Conservation (phyloP, 345 rosid genomes). For the Trapa incisa region DNA sequence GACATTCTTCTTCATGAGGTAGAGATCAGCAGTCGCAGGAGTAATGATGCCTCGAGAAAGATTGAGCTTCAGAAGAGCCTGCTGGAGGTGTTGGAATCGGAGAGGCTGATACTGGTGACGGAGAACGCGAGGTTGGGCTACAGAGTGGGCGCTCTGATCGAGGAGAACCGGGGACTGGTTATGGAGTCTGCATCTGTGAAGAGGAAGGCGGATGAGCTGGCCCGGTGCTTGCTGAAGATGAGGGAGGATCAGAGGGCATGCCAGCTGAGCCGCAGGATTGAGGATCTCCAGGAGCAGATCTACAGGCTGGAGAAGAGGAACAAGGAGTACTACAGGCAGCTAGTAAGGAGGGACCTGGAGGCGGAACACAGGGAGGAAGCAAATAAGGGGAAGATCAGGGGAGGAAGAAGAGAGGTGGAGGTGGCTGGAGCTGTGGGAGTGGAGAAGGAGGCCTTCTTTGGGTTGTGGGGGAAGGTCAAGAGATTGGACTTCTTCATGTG, state of each 20-base stretch:
- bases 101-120: conserved; percentile 38
- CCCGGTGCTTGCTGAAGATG: conserved; percentile 43
- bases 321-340: conserved; percentile 23
- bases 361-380: background rate
- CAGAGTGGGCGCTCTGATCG: conserved; percentile 28
- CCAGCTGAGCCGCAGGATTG: conserved; percentile 31
- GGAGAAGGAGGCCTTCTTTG: background rate
- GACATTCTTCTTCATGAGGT: conserved; percentile 32
- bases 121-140: conserved; percentile 47
- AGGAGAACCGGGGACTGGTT: conserved; percentile 40
- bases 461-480: conserved; percentile 32
- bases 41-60: conserved; percentile 31
- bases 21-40: conserved; percentile 21
- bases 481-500: conserved; percentile 21
- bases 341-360: conserved; percentile 6
- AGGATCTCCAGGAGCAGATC: conserved; percentile 33
- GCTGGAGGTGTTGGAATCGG: conserved; percentile 54
- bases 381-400: background rate
- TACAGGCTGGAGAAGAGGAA: conserved; percentile 45
- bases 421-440: background rate
- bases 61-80: conserved; percentile 48
- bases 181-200: conserved; percentile 41
- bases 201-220: conserved; percentile 50
- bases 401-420: conserved; percentile 4
- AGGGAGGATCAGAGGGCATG: conserved; percentile 52